A percentile compares a stretch with the other conserved stretches of the same genome.
These are phyloP conservation scores for Globisporangium canariense DNA, from an alignment of 352 stramenopile genomes.

Conservation along the genomic window DNA sequence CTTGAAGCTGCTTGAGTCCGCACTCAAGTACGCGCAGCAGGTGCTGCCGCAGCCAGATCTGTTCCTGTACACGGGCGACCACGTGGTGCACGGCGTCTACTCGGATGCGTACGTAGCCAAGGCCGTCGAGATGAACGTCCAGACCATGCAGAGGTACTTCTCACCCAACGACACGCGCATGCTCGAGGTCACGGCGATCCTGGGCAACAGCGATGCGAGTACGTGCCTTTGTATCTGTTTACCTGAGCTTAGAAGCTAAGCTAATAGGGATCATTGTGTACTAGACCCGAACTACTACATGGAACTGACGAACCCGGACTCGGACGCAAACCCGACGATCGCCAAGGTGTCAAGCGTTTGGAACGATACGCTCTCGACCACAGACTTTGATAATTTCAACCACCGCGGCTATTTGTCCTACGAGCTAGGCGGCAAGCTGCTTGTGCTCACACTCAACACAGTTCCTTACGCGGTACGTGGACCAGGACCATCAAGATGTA, in stretches of 20 bases:
- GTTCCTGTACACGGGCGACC: constrained; percentile 84
- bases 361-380: constrained; percentile 41
- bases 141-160: constrained; percentile 66
- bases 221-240: constrained; percentile 9
- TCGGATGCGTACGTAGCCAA: constrained; percentile 57
- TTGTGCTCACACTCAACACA: constrained; percentile 77
- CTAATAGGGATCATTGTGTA: constrained; percentile 11
- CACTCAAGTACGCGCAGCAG: constrained; percentile 52
- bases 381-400: constrained; percentile 51
- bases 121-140: constrained; percentile 62
- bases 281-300: constrained; percentile 73
- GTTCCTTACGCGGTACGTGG: constrained; percentile 69
- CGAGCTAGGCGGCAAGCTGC: constrained; percentile 54
- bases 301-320: constrained; percentile 58
- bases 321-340: constrained; percentile 50
- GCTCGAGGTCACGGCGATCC: constrained; percentile 64
- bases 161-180: constrained; percentile 24
- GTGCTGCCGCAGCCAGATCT: constrained; percentile 58
- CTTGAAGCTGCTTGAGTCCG: constrained; percentile 59
- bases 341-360: constrained; percentile 47
- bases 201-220: constrained; percentile 78
- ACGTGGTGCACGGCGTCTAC: constrained; percentile 60
- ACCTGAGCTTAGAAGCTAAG: constrained; percentile 7
- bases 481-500: too few relatives aligned
- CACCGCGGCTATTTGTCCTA: constrained; percentile 62